Evolutionary conservation across 2,329 filamentous ascomycete genomes (phyloP), one percentile per base, ranked within the genome.

Genomic region (Myrmaecium sp.): DNA sequence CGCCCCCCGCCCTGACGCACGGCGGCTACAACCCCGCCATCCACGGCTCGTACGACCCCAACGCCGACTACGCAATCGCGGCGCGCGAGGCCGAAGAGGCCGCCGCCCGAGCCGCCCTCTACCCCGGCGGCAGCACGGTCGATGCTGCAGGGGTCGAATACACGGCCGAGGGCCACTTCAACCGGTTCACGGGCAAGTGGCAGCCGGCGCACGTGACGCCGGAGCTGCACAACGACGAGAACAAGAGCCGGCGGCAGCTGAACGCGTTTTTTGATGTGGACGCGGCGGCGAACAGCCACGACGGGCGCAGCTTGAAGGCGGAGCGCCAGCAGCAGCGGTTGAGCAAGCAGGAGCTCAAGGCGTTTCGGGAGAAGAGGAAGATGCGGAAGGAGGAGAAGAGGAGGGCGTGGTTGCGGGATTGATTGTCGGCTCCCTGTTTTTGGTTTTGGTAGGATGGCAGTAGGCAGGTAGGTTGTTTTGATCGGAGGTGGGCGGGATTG

Each of bases 201-300:
- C 84, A 94, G 54, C 57, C 63, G 11, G 58, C 58, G 3, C 66
- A 69, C 7, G 58, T 74, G 35, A 74, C 66, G 3, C 70, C 80
- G 2, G 81, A 89, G 28, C 69, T 74, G 27, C 77, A 84, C 58
- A 77, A 72, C 39, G 83, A 93, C 43, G 82, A 91, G 46, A 78
- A 81, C 45, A 94, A 93, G 62, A 76, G 76, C 33, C 65, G 63
- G 27, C 66, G 89, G 23, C 89, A 95, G 57, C 78, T 95, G 77
- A 79, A 80, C 45, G 80, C 83, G 21, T 95, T 76, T 55, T 98
- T 95, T 50, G 86, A 98, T 47, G 84, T 94, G 22, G 84, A 95
- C 50, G 80, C 83, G 4, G 84, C 83, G 3, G 86, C 84, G 4
- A 94, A 92, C 46, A 69, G 70, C 31, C 84, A 98, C 44, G 76